Percentiles rank a stretch among this genome's conserved stretches.
Conservation (phyloP, 805 yeast genomes). For the Blastobotrys chiropterorum region DNA sequence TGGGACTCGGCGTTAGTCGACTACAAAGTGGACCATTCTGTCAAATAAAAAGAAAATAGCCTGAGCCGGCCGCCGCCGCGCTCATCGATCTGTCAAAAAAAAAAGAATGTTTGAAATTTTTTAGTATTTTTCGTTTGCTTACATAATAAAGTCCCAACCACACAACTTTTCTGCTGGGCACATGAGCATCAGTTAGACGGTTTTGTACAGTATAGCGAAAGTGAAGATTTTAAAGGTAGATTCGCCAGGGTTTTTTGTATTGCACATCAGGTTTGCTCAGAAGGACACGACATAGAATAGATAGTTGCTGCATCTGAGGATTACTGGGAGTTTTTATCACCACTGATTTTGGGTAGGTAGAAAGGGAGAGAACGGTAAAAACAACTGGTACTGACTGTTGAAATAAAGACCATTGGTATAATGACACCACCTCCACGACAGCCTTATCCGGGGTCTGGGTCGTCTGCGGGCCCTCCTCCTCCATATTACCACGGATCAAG, state of each 20-base stretch:
- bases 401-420: neutral
- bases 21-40: neutral
- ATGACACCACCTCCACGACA: neutral
- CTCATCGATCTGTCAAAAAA: neutral
- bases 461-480: neutral
- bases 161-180: neutral
- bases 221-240: neutral
- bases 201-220: neutral
- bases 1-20: constrained; percentile 42
- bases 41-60: too few relatives aligned
- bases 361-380: too few relatives aligned
- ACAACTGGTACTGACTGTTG: neutral
- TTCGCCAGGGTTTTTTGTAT: too few relatives aligned
- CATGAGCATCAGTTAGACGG: neutral
- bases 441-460: neutral
- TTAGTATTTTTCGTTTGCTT: neutral
- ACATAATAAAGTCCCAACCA: neutral
- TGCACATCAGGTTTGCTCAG: too few relatives aligned
- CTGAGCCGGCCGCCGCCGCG: too few relatives aligned
- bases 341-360: neutral
- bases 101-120: too few relatives aligned
- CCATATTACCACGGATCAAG: neutral
- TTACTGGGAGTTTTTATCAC: neutral
- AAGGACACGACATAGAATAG: too few relatives aligned
- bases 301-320: neutral